Base-by-base conservation (phyloP, 495 filamentous ascomycete species). In the Talaromyces adpressus region DNA sequence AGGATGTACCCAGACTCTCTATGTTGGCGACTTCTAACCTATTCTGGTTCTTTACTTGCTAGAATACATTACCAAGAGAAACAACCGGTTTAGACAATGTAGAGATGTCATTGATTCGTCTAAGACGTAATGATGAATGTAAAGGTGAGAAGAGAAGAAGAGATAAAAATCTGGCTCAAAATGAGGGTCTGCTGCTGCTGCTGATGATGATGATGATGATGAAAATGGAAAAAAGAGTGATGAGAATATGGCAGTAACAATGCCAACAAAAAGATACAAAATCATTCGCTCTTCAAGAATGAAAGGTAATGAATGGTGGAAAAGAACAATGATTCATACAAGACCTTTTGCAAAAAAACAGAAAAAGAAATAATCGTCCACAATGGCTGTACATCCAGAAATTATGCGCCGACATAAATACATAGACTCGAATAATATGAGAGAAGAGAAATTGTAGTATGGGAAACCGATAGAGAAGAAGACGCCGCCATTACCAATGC, bases 401-500 rank as follows among this genome's bases (percentile, higher is more conserved):
- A 29, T 56, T 56, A 58, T 58, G 23, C 56, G 56, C 56, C 56
- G 56, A 36, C 56, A 58, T 58, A 58, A 58, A 58, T 58, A 58
- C 56, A 58, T 58, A 32, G 56, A 58, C 56, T 58, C 56, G 18
- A 58, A 58, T 58, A 58, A 58, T 36, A 22, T 58, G 30, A 22
- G 56, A 58, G 56, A 58, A 58, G 27, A 58, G 30, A 58, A 58
- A 16, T 56, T 25, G 29, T 34, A 20, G 27, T 22, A 57, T 9
- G 27, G 22, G 9, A 29, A 32, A 32, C 8, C 16, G 16, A 57
- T 27, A 36, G 30, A 58, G 56, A 36, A 58, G 22, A 57, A n/a
- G 56, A 58, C 56, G 56, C 56, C 56, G 56, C 56, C 56, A 36
- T 58, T 58, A 58, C 56, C 56, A 58, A 58, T 58, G 56, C 56